A percentile compares a stretch with the other conserved stretches of the same genome.
These are phyloP conservation scores for Mallotus nudiflorus DNA, from an alignment of 345 rosid genomes.

Conservation along the genomic window DNA sequence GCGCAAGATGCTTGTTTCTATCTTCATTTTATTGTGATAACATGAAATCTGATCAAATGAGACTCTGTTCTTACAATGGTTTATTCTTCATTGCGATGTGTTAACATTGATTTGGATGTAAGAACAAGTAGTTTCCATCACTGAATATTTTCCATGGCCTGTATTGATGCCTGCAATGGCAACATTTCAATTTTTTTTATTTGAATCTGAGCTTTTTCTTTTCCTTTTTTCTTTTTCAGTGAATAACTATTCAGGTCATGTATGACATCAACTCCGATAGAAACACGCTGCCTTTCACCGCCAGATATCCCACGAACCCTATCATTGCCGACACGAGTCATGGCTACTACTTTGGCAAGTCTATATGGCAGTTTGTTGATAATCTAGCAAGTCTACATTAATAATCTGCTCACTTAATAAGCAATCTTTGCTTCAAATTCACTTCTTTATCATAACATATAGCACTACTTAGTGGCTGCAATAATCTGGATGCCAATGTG, in stretches of 20 bases:
- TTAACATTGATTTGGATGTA: neutral
- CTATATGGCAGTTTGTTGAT: too few species aligned
- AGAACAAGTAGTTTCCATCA: too few species aligned
- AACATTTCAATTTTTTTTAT: too few species aligned
- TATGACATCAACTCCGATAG: slow-evolving; percentile 87
- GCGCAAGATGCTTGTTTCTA: neutral
- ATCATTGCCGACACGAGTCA: slow-evolving; percentile 75
- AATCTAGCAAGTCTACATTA: too few species aligned
- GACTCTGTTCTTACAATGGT: neutral
- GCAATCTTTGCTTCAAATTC: slow-evolving; percentile 23
- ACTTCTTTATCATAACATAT: slow-evolving; percentile 75
- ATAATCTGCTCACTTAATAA: too few species aligned
- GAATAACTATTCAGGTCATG: too few species aligned
- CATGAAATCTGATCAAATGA: neutral
- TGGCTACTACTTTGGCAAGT: too few species aligned
- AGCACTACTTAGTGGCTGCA: slow-evolving; percentile 61
- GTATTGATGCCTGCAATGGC: too few species aligned
- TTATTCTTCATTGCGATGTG: neutral
- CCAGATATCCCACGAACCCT: slow-evolving; percentile 89
- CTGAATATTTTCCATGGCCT: too few species aligned
- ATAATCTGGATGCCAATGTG: slow-evolving; percentile 86
- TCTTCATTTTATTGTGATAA: neutral
- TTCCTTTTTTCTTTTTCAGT: too few species aligned
- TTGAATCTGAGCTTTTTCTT: too few species aligned
- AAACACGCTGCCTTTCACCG: slow-evolving; percentile 93